phyloP scores from a whole-genome alignment of 768 basidiomycete genomes.

The Boletus rubroflammeus region DNA sequence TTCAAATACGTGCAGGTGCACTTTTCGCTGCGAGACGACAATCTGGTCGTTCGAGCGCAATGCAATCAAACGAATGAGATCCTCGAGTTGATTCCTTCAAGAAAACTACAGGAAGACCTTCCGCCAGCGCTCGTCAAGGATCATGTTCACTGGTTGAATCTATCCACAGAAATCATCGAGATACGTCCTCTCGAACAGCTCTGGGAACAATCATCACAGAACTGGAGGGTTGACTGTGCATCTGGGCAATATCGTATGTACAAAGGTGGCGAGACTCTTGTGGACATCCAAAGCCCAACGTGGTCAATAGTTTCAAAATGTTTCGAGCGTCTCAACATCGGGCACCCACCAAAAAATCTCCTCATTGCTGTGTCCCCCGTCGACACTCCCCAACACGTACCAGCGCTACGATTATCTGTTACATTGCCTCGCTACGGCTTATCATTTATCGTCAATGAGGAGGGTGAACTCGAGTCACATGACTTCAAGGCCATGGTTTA shows the following conservation, averaged over 20 bases:
- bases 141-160: constrained; percentile 26
- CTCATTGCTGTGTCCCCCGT: constrained; percentile 5
- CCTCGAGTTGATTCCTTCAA: constrained; percentile 18
- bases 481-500: constrained; percentile 38
- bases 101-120: constrained; percentile 14
- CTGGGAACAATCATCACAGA: constrained; percentile 16
- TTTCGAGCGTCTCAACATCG: neutral
- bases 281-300: constrained; percentile 20
- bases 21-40: constrained; percentile 3
- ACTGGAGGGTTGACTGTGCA: constrained; percentile 20
- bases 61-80: neutral
- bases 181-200: constrained; percentile 14
- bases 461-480: constrained; percentile 32
- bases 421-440: constrained; percentile 36
- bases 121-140: constrained; percentile 8
- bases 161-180: constrained; percentile 16
- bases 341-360: neutral
- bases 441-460: constrained; percentile 33
- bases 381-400: neutral
- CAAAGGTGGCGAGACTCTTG: constrained; percentile 5
- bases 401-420: constrained; percentile 8
- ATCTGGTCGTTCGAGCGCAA: constrained; percentile 10
- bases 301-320: constrained; percentile 15
- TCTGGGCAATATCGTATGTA: neutral
- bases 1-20: constrained; percentile 6